phyloP scores from a whole-genome alignment of 805 yeast genomes.

The Nakazawaea ernobii region DNA sequence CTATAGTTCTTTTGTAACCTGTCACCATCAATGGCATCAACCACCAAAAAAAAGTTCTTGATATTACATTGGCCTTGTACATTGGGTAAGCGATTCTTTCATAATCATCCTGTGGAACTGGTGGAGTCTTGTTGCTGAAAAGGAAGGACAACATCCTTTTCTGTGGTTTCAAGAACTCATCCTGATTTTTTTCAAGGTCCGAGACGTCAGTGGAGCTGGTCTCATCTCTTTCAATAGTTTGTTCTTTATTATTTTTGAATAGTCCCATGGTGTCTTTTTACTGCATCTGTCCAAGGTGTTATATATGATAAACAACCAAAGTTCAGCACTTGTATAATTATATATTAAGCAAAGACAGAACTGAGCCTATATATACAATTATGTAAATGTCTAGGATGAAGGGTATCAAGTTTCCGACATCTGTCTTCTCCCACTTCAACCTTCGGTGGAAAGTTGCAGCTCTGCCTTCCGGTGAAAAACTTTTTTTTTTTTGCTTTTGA shows the following conservation, averaged over 20 bases:
- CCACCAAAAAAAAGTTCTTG: slow-evolving; percentile 60
- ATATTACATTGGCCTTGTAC: slow-evolving; percentile 33
- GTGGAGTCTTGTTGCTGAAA: slow-evolving; percentile 44
- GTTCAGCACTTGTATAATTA: not conserved
- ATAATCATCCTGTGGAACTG: slow-evolving; percentile 40
- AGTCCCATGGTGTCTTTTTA: not conserved
- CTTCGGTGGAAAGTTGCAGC: too few relatives aligned
- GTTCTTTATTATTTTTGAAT: not conserved
- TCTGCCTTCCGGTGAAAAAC: too few relatives aligned
- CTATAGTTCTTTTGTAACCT: slow-evolving; percentile 70
- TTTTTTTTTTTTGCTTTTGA: too few relatives aligned
- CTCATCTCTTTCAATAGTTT: not conserved
- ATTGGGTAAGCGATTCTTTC: slow-evolving; percentile 49
- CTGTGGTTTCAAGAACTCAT: slow-evolving; percentile 24
- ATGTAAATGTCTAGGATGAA: too few relatives aligned
- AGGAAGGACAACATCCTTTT: slow-evolving; percentile 46
- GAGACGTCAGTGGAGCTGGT: not conserved
- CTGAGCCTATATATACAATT: not conserved
- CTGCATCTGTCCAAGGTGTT: too few relatives aligned
- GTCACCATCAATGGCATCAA: slow-evolving; percentile 52
- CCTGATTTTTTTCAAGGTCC: not conserved
- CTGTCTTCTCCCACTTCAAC: too few relatives aligned
- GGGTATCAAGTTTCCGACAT: too few relatives aligned
- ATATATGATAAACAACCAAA: too few relatives aligned
- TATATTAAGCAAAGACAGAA: not conserved